A percentile compares a stretch with the other conserved stretches of the same genome.
Evolutionary conservation across 164 flowering plant genomes (phyloP).

Genomic region (Amborella trichopoda): DNA sequence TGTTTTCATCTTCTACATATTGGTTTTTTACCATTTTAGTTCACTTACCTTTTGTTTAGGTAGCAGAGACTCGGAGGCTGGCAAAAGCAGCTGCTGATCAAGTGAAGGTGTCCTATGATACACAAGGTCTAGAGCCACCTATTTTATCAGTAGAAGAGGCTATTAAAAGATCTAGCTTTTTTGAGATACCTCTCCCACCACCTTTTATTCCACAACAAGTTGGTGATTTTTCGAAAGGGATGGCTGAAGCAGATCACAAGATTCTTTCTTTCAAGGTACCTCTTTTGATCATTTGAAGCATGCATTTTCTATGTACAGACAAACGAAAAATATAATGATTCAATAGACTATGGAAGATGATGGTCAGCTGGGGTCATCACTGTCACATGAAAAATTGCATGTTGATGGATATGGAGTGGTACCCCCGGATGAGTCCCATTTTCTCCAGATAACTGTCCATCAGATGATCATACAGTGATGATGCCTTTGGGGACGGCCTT

Average conservation of each 20-base stretch:
- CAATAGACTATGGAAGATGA: too few species aligned
- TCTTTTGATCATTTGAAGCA: too few species aligned
- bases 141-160: conserved; percentile 91
- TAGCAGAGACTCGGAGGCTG: conserved; percentile 72
- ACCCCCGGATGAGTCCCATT: too few species aligned
- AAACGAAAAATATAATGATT: too few species aligned
- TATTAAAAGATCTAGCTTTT: conserved; percentile 66
- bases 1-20: background rate
- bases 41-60: conserved; percentile 21
- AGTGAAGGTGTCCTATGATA: conserved; percentile 57
- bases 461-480: too few species aligned
- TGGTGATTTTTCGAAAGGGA: conserved; percentile 71
- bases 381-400: too few species aligned
- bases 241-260: conserved; percentile 78
- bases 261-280: conserved; percentile 68
- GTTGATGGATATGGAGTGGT: too few species aligned
- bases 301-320: too few species aligned
- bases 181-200: conserved; percentile 70
- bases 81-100: conserved; percentile 70
- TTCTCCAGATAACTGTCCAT: too few species aligned
- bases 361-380: too few species aligned
- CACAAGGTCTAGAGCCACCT: conserved; percentile 55
- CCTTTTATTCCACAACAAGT: conserved; percentile 32
- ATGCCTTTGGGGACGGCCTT: too few species aligned
- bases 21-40: background rate